Conservation (phyloP, 768 basidiomycete genomes). For the Termitomyces sp. region DNA sequence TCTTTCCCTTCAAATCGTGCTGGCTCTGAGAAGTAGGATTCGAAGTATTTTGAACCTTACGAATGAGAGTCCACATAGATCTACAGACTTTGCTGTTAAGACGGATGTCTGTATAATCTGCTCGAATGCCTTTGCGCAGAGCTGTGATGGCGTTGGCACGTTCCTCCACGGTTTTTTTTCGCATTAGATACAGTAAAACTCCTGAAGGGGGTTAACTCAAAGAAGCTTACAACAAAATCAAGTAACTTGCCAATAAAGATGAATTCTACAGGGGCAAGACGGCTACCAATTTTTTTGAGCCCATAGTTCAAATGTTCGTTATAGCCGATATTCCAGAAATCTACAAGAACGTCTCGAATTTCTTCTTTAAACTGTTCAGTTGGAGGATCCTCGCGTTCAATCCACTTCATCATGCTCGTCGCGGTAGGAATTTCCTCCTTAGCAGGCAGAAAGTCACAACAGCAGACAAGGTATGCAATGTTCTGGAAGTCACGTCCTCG, state of each 20-base stretch:
- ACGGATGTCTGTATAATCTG: slow-evolving; percentile 58
- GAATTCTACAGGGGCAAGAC: slow-evolving; percentile 72
- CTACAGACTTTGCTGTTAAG: slow-evolving; percentile 52
- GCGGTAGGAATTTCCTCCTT: slow-evolving; percentile 47
- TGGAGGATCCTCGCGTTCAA: slow-evolving; percentile 38
- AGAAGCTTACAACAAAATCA: background rate
- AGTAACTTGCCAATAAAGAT: slow-evolving; percentile 67
- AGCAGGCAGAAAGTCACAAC: slow-evolving; percentile 50
- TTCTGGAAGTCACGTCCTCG: slow-evolving; percentile 77
- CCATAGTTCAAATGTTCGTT: slow-evolving; percentile 34
- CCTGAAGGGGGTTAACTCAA: slow-evolving; percentile 33
- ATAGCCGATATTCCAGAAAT: slow-evolving; percentile 50
- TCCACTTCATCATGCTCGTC: slow-evolving; percentile 52
- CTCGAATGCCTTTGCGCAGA: slow-evolving; percentile 53
- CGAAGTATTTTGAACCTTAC: slow-evolving; percentile 28
- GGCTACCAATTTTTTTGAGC: slow-evolving; percentile 49
- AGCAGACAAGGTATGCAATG: slow-evolving; percentile 64
- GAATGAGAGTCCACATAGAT: slow-evolving; percentile 55
- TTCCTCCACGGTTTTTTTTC: slow-evolving; percentile 35
- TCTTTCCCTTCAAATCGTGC: slow-evolving; percentile 20
- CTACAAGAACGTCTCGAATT: slow-evolving; percentile 48
- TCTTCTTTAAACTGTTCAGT: slow-evolving; percentile 42
- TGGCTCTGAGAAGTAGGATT: slow-evolving; percentile 16
- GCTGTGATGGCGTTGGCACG: slow-evolving; percentile 51
- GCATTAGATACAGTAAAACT: slow-evolving; percentile 57